A percentile compares a stretch with the other conserved stretches of the same genome.
phyloP scores from a whole-genome alignment of 805 yeast species.

The Starmerella geochares region DNA sequence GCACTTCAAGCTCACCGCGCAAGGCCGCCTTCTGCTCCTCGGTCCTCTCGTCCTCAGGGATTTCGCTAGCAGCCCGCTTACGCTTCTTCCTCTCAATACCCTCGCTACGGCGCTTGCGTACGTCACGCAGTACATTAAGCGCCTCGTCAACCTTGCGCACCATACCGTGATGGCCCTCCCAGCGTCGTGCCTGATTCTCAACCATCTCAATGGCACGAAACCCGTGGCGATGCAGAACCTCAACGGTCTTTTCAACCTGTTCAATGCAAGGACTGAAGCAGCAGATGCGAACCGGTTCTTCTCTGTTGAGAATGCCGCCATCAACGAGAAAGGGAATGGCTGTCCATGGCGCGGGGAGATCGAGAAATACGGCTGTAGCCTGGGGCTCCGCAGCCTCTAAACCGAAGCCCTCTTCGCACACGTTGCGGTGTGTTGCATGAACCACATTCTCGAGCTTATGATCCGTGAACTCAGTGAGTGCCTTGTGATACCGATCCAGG shows the following conservation, averaged over 20 bases:
- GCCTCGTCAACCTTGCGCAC: slow-evolving; percentile 72
- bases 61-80: slow-evolving; percentile 17
- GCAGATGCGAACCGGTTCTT: slow-evolving; percentile 52
- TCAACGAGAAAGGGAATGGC: slow-evolving; percentile 66
- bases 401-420: slow-evolving; percentile 76
- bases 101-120: slow-evolving; percentile 58
- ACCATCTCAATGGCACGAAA: slow-evolving; percentile 89
- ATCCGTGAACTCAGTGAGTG: slow-evolving; percentile 58
- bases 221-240: slow-evolving; percentile 59
- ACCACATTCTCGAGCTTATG: slow-evolving; percentile 57
- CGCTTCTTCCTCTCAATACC: slow-evolving; percentile 31
- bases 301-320: slow-evolving; percentile 31
- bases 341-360: slow-evolving; percentile 93
- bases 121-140: slow-evolving; percentile 65
- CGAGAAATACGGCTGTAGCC: slow-evolving; percentile 74
- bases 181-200: slow-evolving; percentile 71
- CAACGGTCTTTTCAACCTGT: slow-evolving; percentile 82
- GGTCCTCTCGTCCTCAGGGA: slow-evolving; percentile 20
- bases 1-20: slow-evolving; percentile 14
- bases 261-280: slow-evolving; percentile 98
- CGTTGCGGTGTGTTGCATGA: slow-evolving; percentile 80
- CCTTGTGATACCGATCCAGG: slow-evolving; percentile 69
- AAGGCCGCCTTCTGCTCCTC: slow-evolving; percentile 24
- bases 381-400: slow-evolving; percentile 23
- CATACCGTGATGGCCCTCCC: slow-evolving; percentile 89